Conservation (phyloP, 1,284 basidiomycete genomes). For the Moesziomyces sp. region DNA sequence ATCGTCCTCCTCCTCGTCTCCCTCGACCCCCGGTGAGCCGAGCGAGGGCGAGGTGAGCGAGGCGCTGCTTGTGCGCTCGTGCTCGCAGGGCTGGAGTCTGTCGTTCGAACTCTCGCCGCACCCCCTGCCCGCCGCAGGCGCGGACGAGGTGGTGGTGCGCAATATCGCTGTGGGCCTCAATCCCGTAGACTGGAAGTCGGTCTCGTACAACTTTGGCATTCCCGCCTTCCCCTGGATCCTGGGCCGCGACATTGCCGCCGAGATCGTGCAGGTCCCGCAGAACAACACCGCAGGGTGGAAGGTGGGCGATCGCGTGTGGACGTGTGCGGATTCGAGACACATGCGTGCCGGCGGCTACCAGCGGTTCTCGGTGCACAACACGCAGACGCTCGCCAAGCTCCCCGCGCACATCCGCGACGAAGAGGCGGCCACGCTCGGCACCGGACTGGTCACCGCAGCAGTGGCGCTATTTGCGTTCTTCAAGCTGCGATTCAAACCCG, state of each 20-base stretch:
- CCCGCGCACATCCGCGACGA: constrained; percentile 34
- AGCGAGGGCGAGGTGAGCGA: constrained; percentile 5
- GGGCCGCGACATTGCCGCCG: constrained; percentile 71
- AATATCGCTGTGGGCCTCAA: constrained; percentile 55
- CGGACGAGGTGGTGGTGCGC: constrained; percentile 45
- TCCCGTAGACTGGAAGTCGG: constrained; percentile 58
- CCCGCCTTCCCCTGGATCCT: constrained; percentile 66
- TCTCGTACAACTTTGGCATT: constrained; percentile 61
- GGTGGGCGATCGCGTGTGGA: constrained; percentile 69
- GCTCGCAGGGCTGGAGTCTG: constrained; percentile 54
- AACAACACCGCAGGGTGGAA: constrained; percentile 69
- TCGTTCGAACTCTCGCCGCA: constrained; percentile 54
- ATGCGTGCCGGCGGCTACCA: constrained; percentile 56
- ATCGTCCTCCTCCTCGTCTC: constrained; percentile 21
- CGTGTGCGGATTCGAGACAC: constrained; percentile 58
- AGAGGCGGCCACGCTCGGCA: constrained; percentile 58
- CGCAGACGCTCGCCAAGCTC: constrained; percentile 38
- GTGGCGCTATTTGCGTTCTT: constrained; percentile 58
- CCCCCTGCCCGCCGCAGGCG: constrained; percentile 14
- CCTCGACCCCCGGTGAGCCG: constrained; percentile 1
- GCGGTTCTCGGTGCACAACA: constrained; percentile 39
- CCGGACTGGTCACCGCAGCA: constrained; percentile 65
- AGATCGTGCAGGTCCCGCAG: constrained; percentile 69
- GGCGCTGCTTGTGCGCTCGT: constrained; percentile 52
- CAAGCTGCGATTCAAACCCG: constrained; percentile 12